Evolutionary conservation across 148 eudicot species (phyloP), one percentile per base, ranked within the genome.

Genomic region (Chenopodium quinoa): DNA sequence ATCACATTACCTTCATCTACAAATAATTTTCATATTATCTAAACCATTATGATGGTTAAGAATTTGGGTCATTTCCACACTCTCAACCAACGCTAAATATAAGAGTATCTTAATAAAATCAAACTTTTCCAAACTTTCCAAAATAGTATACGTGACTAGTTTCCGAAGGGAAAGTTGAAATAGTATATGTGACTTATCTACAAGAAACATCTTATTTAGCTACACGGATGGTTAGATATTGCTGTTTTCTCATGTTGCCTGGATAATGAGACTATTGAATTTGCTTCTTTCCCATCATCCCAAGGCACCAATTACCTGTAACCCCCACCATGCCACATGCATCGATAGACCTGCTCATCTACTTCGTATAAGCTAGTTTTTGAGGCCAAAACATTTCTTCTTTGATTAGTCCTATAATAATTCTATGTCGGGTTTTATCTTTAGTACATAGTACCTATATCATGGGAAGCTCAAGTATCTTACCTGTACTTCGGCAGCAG

Each of bases 401-500:
- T 6, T 34, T 32, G 47, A 19, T n/a, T 44, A 16, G 46, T 72
- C 54, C 75, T 72, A 44, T 56, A 72, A 19, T 14, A 4, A 71
- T 71, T 34, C 48, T 22, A n/a, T 20, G 25, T 1, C 1, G 25
- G 25, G 2, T 9, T 37, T 60, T n/a, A 40, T 40, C 44, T 40
- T 40, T 40, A 40, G 44, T 40, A 0, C 44, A 40, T 40, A 40
- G 44, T 40, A 6, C 44, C 44, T 40, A 5, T 4, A 4, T 40
- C 44, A 40, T 40, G 44, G 44, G 44, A 70, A 68, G 64, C 65
- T 81, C 63, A 13, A 66, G 79, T 75, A 25, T 73, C 70, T 74
- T 88, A 93, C 99, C 97, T 95, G 99, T 81, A 95, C 83, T 64
- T 93, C 91, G 47, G 83, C 85, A 52, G 85, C 79, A 70, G 92